Evolutionary conservation across 441 rosid genomes (phyloP).

Genomic region (Adansonia rubrostipa): DNA sequence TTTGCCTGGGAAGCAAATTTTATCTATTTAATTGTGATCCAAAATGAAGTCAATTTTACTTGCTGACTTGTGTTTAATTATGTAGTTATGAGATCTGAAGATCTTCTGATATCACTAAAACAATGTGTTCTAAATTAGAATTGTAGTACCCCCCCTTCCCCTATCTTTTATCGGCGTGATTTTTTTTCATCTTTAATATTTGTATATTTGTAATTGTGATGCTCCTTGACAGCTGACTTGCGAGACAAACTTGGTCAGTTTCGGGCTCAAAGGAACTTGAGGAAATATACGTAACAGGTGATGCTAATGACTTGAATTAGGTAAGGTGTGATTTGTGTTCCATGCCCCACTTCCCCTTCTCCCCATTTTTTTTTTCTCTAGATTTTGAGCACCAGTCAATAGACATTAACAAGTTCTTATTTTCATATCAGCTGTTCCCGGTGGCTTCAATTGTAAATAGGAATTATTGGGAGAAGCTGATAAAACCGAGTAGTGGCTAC

Average conservation of each 20-base stretch:
- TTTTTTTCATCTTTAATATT: not conserved
- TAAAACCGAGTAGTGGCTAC: constrained; percentile 20
- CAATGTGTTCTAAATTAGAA: not conserved
- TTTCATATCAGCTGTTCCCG: constrained; percentile 30
- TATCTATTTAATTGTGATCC: not conserved
- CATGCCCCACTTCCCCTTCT: too few species aligned
- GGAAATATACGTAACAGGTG: constrained; percentile 77
- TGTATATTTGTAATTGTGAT: constrained; percentile 19
- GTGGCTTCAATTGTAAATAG: constrained; percentile 42
- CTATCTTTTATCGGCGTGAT: not conserved
- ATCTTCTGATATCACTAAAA: not conserved
- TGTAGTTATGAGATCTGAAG: not conserved
- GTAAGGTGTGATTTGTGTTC: not conserved
- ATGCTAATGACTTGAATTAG: not conserved
- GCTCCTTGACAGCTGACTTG: constrained; percentile 73
- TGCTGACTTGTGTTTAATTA: not conserved
- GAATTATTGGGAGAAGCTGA: constrained; percentile 43
- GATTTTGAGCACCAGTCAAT: not conserved
- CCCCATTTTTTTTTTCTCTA: not conserved
- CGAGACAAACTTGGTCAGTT: constrained; percentile 87
- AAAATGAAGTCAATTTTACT: not conserved
- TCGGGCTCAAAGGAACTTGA: constrained; percentile 86
- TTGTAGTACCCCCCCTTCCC: not conserved
- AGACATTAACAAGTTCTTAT: not conserved
- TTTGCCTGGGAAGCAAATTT: not conserved